Evolutionary conservation across 495 filamentous ascomycete species (phyloP), one percentile per base, ranked within the genome.

Genomic region (Penicillium salamii): DNA sequence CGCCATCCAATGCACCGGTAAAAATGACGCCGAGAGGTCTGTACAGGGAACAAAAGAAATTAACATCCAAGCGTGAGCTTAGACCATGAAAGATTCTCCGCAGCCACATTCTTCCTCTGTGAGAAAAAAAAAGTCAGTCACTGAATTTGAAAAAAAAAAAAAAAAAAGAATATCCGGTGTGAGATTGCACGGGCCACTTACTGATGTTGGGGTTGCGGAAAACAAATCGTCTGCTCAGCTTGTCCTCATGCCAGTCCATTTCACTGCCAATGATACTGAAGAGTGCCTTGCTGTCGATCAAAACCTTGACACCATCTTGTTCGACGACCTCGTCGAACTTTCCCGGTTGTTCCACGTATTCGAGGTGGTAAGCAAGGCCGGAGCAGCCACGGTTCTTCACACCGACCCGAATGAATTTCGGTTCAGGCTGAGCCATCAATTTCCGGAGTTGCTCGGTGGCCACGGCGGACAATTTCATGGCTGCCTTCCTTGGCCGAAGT

Each of bases 221-320:
- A 51, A 96, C 84, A 73, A 98, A 98, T 58, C 86, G 76, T 61
- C 85, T 78, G 63, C 82, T 95, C 58, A 98, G 65, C 69, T 92
- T 95, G 59, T 97, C 95, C 69, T 97, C 91, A 2, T 92, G 81
- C 92, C 91, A 98, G 63, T 98, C 93, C 93, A 98, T 98, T 77
- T 97, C 93, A 58, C 88, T 96, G 7, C 95, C 93, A 65, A 98
- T 96, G 35, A 98, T 96, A 63, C 89, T 96, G 58, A 98, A 93
- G 49, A 98, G 72, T 50, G 93, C 93, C 71, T 96, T 97, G 71
- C 87, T 91, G 71, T 98, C 93, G 45, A 98, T 89, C 68, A 98
- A 61, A 26, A 98, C 95, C 74, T 87, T 93, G 12, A 98, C 93
- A 3, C 91, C 93, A 57, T 96, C 93, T 63, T 97, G 95, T 61